phyloP scores from a whole-genome alignment of 2,329 filamentous ascomycete species.

The Alternaria triticina region DNA sequence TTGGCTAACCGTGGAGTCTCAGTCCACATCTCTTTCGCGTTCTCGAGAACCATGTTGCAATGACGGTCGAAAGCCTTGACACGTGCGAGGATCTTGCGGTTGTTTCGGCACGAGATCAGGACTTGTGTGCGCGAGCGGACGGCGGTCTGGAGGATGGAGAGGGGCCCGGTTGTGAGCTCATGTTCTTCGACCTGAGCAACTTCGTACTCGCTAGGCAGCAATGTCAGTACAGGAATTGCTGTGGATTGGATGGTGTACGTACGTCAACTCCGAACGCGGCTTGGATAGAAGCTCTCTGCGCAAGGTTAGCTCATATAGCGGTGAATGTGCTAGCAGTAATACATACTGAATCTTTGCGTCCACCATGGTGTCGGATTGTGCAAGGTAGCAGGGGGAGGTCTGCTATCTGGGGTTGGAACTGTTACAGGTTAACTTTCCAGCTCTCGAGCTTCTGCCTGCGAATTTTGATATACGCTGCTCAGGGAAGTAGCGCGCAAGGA shows the following conservation, averaged over 20 bases:
- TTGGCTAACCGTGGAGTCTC: conserved; percentile 83
- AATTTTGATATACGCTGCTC: conserved; percentile 19
- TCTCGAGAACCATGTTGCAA: conserved; percentile 99
- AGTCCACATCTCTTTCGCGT: conserved; percentile 99
- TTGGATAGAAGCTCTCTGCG: conserved; percentile 85
- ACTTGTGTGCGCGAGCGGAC: conserved; percentile 95
- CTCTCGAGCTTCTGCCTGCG: conserved; percentile 26
- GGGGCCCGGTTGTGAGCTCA: conserved; percentile 78
- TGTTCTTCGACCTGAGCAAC: conserved; percentile 81
- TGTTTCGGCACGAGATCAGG: conserved; percentile 96
- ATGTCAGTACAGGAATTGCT: conserved; percentile 23
- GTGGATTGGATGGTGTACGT: conserved; percentile 50
- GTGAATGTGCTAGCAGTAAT: not conserved
- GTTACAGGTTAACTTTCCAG: conserved; percentile 27
- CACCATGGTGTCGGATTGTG: conserved; percentile 27
- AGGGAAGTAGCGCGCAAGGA: conserved; percentile 14
- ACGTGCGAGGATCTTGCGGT: conserved; percentile 94
- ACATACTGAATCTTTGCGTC: conserved; percentile 55
- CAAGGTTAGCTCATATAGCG: conserved; percentile 28
- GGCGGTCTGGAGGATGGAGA: conserved; percentile 96
- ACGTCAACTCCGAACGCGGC: conserved; percentile 90
- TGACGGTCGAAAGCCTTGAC: conserved; percentile 99
- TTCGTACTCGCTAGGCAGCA: conserved; percentile 77
- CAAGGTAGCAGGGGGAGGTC: not conserved
- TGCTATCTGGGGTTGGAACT: conserved; percentile 1